A percentile compares a stretch with the other conserved stretches of the same genome.
phyloP scores from a whole-genome alignment of 768 basidiomycete species.

The Neoboletus subvelutipes region DNA sequence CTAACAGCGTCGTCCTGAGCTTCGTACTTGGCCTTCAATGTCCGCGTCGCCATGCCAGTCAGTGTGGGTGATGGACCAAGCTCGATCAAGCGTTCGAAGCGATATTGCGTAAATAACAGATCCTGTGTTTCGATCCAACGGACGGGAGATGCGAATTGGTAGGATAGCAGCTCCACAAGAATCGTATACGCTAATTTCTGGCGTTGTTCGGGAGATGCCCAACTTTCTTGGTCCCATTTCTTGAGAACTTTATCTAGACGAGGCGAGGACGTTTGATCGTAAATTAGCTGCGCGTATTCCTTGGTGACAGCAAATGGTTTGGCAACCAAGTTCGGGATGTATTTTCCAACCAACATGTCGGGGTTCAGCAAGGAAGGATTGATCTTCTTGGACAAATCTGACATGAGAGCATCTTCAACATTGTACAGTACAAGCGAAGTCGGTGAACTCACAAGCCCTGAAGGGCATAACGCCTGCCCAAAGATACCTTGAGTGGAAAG shows the following conservation, averaged over 20 bases:
- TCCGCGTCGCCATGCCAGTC: constrained; percentile 90
- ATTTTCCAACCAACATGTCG: constrained; percentile 91
- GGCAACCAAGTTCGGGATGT: constrained; percentile 96
- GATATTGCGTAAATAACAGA: constrained; percentile 79
- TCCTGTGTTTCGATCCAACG: constrained; percentile 99
- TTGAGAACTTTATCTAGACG: constrained; percentile 92
- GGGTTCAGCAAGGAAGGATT: constrained; percentile 89
- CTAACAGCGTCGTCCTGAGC: constrained; percentile 80
- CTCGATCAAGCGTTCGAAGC: constrained; percentile 93
- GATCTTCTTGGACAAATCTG: constrained; percentile 97
- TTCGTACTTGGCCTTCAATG: constrained; percentile 93
- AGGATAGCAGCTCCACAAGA: constrained; percentile 94
- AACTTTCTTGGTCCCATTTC: constrained; percentile 89
- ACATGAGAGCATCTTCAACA: not conserved
- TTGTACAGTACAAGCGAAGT: not conserved
- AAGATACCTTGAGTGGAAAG: constrained; percentile 98
- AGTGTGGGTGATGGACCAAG: constrained; percentile 95
- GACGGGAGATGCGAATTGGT: constrained; percentile 98
- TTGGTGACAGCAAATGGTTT: constrained; percentile 80
- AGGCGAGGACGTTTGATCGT: constrained; percentile 95
- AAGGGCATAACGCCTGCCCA: constrained; percentile 99
- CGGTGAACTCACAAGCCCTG: constrained; percentile 77
- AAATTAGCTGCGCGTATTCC: constrained; percentile 92
- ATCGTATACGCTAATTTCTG: constrained; percentile 95
- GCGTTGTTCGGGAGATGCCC: constrained; percentile 78